Evolutionary conservation across 1,284 basidiomycete genomes (phyloP), one percentile per base, ranked within the genome.

Genomic region (Grifola frondosa): DNA sequence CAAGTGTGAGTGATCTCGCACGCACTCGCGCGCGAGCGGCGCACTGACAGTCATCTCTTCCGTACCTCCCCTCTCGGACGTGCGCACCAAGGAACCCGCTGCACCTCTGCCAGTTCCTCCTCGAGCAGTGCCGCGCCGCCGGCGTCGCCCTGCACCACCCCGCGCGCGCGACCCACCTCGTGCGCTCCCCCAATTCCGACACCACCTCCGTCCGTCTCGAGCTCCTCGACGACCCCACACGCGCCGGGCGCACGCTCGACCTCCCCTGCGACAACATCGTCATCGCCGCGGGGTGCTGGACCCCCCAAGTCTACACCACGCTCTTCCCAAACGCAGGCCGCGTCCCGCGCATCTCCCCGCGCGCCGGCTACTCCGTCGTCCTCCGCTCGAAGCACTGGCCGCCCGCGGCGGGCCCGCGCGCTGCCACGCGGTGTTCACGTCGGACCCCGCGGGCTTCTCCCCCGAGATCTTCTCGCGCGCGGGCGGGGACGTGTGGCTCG

Each of bases 261-360:
- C 45, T 76, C 37, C 61, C 63, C 12, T 63, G 70, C 63, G 47
- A 75, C 67, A 57, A 64, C 16, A 59, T 84, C 21, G 69, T 83
- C 21, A 59, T 85, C 42, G 68, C 78, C 6, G 76, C 79, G 2
- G 81, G 81, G 1, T 81, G 81, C 4, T 85, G 82, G 82, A 80
- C 80, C 0, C 80, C 81, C 1, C 59, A 61, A 32, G 67, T 84
- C 7, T 68, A 78, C 29, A 51, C 59, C 17, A 61, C 70, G 41
- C 66, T 85, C 19, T 71, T 82, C 48, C 72, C 77, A 3, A 50
- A 62, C 39, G 60, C 64, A 22, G 48, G 46, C 33, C 53, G 58
- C 30, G 53, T 60, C n/a, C 62, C 64, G 19, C 54, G 58, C 19
- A 57, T 66, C 42, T 56, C 54, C 17, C 55, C 58, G 29, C 59